A percentile compares a stretch with the other conserved stretches of the same genome.
phyloP scores from a whole-genome alignment of 169 alveolate species.

The Plasmodium adleri region DNA sequence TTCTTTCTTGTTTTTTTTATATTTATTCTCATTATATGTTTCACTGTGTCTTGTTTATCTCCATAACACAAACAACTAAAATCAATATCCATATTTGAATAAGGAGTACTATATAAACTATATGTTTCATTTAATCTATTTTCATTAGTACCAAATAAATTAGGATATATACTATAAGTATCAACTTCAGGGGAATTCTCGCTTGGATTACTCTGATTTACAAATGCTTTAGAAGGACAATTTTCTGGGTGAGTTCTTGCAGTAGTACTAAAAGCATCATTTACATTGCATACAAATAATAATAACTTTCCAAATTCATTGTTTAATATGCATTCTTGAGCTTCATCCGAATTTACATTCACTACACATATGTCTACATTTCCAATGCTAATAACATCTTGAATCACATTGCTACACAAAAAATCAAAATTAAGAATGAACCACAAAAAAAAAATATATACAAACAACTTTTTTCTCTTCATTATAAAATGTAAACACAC shows the following conservation, averaged over 20 bases:
- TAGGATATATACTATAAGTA: slow-evolving; percentile 44
- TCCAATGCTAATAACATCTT: slow-evolving; percentile 12
- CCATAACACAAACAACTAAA: slow-evolving; percentile 44
- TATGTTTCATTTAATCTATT: not conserved
- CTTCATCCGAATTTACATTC: slow-evolving; percentile 16
- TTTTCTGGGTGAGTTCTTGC: not conserved
- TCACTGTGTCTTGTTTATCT: not conserved
- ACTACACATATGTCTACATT: slow-evolving; percentile 11
- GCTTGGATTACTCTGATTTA: slow-evolving; percentile 36
- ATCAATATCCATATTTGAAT: slow-evolving; percentile 42
- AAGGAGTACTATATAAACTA: slow-evolving; percentile 32
- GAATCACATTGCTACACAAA: slow-evolving; percentile 5
- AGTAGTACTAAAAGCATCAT: not conserved
- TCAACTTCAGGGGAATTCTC: slow-evolving; percentile 41
- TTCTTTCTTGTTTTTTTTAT: slow-evolving; percentile 38
- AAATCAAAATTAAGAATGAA: not conserved
- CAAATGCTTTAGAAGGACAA: slow-evolving; percentile 33
- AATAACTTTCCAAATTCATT: slow-evolving; percentile 53
- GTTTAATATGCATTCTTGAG: slow-evolving; percentile 40
- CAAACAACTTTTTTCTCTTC: too few species aligned
- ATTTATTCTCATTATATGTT: slow-evolving; percentile 47
- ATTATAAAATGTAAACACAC: too few species aligned
- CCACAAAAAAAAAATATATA: too few species aligned
- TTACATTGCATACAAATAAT: slow-evolving; percentile 24
- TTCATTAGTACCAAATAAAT: slow-evolving; percentile 27